Base-by-base conservation (phyloP, 2,329 filamentous ascomycete species). In the Pseudocercospora eumusae region DNA sequence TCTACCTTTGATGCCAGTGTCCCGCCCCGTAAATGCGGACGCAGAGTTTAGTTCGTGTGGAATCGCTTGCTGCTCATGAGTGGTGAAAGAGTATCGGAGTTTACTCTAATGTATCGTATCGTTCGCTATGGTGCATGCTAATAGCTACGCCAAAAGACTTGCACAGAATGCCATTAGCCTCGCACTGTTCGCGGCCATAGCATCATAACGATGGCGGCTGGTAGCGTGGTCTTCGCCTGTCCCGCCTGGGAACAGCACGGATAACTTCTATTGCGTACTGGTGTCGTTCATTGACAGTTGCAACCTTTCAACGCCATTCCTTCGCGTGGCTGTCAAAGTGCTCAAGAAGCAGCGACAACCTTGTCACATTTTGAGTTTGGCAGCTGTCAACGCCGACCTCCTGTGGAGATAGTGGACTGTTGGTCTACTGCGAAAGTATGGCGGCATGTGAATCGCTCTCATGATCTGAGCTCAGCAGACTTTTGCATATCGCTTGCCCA, bases 311-410 rank as follows among this genome's bases (percentile, higher is more conserved):
- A 15, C 45, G 23, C 47, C 47, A 52, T 52, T 5, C 25, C 23
- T 52, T 28, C 20, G 47, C 47, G 21, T 52, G 47, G 47, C 47
- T 52, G 47, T 31, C 47, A 52, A 28, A 52, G 21, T 28, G 21
- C 25, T 52, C 10, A 8, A 5, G 10, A 52, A 52, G 47, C 47
- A 28, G 25, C 47, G 47, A 52, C 15, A 28, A 52, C 47, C 47
- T 28, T 27, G 47, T 13, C 21, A 27, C n/a, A 6, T n/a, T 27
- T 52, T 31, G 47, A 31, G 47, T 52, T 52, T 28, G 44, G 25
- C 47, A 52, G 25, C 23, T 52, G 15, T 25, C 21, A 25, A n/a
- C 6, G 27, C 28, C 53, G 31, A 45, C 42, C 42, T 21, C 6
- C 11, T 21, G 1, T 45, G 13, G 18, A 10, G 9, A 23, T 47